These are phyloP conservation scores for Gentiana dahurica DNA, from an alignment of 257 asterid genomes.

Conservation along the genomic window DNA sequence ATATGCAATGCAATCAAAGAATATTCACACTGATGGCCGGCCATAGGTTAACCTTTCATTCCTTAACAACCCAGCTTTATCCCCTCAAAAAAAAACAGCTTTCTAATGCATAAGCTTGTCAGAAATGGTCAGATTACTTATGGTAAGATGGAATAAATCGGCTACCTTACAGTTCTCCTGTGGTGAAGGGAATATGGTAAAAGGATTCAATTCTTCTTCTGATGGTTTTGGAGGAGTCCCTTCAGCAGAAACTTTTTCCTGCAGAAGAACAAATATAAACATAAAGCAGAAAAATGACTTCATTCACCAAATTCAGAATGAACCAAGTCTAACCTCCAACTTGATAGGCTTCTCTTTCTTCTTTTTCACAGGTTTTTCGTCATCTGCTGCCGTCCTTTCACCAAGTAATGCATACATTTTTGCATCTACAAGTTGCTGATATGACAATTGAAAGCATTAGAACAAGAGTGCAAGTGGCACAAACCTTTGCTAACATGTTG, in stretches of 20 bases:
- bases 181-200: slow-evolving; percentile 69
- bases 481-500: background rate
- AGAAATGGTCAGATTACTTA: too few species aligned
- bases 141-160: background rate
- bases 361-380: slow-evolving; percentile 77
- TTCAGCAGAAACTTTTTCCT: slow-evolving; percentile 52
- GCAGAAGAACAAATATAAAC: slow-evolving; percentile 6
- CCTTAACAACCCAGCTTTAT: too few species aligned
- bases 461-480: background rate
- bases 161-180: slow-evolving; percentile 76
- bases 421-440: slow-evolving; percentile 69
- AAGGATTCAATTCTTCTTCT: slow-evolving; percentile 88
- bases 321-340: slow-evolving; percentile 45
- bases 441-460: slow-evolving; percentile 7
- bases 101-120: too few species aligned
- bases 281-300: background rate
- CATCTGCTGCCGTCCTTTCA: slow-evolving; percentile 79
- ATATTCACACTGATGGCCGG: too few species aligned
- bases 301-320: slow-evolving; percentile 2
- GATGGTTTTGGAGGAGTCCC: slow-evolving; percentile 50
- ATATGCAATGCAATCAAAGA: too few species aligned
- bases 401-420: slow-evolving; percentile 66
- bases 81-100: too few species aligned
- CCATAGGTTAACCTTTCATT: too few species aligned
- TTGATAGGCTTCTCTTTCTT: slow-evolving; percentile 84